Base-by-base conservation (phyloP, 768 basidiomycete species). In the Termitomyces sp. region DNA sequence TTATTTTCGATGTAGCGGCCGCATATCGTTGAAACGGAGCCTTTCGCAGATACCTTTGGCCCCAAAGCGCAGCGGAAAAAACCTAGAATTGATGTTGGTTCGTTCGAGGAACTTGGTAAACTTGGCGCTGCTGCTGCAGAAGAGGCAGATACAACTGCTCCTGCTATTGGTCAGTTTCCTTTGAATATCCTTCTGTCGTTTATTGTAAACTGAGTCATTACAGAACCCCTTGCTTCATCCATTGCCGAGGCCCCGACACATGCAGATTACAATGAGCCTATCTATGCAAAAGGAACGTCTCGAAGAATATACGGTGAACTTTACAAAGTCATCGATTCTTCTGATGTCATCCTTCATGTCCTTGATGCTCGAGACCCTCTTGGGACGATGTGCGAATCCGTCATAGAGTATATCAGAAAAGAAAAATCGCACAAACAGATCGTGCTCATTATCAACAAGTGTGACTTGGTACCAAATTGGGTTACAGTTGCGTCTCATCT, bases 291-390 rank as follows among this genome's bases (percentile, higher is more conserved):
- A 74, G 96, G 96, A 40, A 98, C 96, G 1, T 96, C 94, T 12
- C 83, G 91, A 39, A 88, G 96, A 22, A 99, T 99, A 63, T 98
- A 97, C 75, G 96, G 95, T 61, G 96, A 99, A 74, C 79, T 98
- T 7, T 98, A 99, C 84, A 99, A 99, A 75, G 96, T 99, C 65
- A 94, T 99, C 70, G 97, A 99, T 73, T 99, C 96, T 2, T 96
- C 94, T 7, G 96, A 99, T 70, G 94, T 98, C 45, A 84, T 99
- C 60, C 82, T 99, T 38, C 96, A 99, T 71, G 85, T 99, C 55
- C 79, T 99, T 63, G 96, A 99, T 74, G 96, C 96, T 18, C 85
- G 96, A 46, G 96, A 98, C 73, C 96, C 96, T 1, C 72, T 97
- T 53, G 97, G 97, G 4, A 98, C 97, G 33, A 83, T 96, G 71